Conservation (phyloP, 805 yeast genomes). For the Saturnispora mendoncae region DNA sequence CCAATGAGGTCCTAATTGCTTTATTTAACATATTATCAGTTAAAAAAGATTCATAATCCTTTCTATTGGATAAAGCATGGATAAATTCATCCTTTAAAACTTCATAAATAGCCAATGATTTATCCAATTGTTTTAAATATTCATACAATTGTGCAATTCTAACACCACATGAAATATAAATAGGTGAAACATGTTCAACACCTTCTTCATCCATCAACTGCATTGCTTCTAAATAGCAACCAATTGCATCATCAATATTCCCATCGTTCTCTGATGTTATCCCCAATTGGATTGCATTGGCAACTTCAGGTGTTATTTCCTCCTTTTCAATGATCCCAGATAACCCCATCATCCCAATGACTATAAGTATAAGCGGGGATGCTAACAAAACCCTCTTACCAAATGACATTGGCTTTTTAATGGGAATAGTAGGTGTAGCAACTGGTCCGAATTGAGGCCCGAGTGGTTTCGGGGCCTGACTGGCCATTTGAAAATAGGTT, state of each 20-base stretch:
- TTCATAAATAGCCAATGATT: slow-evolving; percentile 22
- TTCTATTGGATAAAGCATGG: slow-evolving; percentile 10
- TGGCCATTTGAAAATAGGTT: slow-evolving; percentile 9
- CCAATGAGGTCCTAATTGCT: slow-evolving; percentile 17
- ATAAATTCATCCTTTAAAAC: slow-evolving; percentile 13
- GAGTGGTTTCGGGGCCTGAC: slow-evolving; percentile 4
- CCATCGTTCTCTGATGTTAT: slow-evolving; percentile 26
- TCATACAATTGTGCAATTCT: slow-evolving; percentile 82
- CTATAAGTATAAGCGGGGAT: slow-evolving; percentile 1
- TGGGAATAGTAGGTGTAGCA: no score
- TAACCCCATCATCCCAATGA: slow-evolving; percentile 1
- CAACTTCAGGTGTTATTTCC: slow-evolving; percentile 12
- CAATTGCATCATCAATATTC: slow-evolving; percentile 55
- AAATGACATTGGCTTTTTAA: background rate
- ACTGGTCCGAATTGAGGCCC: background rate
- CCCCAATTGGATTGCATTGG: slow-evolving; percentile 10
- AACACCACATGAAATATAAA: slow-evolving; percentile 79
- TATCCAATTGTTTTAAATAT: slow-evolving; percentile 18
- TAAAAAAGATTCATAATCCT: slow-evolving; percentile 8
- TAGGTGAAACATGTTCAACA: slow-evolving; percentile 53
- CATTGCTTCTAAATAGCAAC: slow-evolving; percentile 62
- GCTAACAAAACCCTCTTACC: background rate
- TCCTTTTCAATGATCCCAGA: slow-evolving; percentile 8
- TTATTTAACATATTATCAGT: slow-evolving; percentile 13
- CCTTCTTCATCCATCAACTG: slow-evolving; percentile 47